A percentile compares a stretch with the other conserved stretches of the same genome.
These are phyloP conservation scores for Leptographium lundbergii DNA, from an alignment of 2,329 filamentous ascomycete genomes.

Conservation along the genomic window DNA sequence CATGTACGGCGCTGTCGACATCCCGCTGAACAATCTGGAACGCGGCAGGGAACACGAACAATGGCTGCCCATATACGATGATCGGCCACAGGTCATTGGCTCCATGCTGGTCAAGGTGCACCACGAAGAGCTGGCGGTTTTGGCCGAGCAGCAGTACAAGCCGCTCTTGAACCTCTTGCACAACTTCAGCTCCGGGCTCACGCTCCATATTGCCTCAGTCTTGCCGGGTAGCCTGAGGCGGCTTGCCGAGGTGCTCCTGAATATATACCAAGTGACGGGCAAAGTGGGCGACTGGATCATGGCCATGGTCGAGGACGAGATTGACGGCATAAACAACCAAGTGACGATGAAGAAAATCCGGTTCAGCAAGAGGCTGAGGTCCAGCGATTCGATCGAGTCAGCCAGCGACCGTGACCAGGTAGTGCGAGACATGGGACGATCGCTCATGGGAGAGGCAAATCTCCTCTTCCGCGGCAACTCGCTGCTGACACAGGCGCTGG, in stretches of 20 bases:
- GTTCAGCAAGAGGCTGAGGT: conserved; percentile 58
- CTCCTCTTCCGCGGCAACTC: conserved; percentile 92
- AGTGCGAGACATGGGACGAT: conserved; percentile 66
- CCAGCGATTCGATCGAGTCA: conserved; percentile 54
- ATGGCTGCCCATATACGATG: conserved; percentile 75
- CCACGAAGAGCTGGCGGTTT: conserved; percentile 79
- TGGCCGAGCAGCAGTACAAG: conserved; percentile 76
- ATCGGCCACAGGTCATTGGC: conserved; percentile 62
- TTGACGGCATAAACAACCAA: conserved; percentile 82
- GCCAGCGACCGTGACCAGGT: conserved; percentile 55
- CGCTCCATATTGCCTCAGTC: conserved; percentile 68
- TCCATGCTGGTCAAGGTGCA: conserved; percentile 74
- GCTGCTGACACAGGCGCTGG: conserved; percentile 80
- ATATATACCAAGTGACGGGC: conserved; percentile 91
- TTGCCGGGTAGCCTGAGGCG: conserved; percentile 65
- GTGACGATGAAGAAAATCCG: conserved; percentile 60
- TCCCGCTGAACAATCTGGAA: conserved; percentile 68
- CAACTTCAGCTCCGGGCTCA: conserved; percentile 71
- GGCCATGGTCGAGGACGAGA: conserved; percentile 89
- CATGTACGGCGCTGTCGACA: conserved; percentile 62
- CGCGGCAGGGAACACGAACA: conserved; percentile 68
- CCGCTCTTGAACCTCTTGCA: conserved; percentile 73
- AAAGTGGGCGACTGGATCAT: conserved; percentile 81
- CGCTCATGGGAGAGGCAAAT: conserved; percentile 77
- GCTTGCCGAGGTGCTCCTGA: conserved; percentile 76